Base-by-base conservation (phyloP, 495 filamentous ascomycete species). In the Aspergillus kassunensis region DNA sequence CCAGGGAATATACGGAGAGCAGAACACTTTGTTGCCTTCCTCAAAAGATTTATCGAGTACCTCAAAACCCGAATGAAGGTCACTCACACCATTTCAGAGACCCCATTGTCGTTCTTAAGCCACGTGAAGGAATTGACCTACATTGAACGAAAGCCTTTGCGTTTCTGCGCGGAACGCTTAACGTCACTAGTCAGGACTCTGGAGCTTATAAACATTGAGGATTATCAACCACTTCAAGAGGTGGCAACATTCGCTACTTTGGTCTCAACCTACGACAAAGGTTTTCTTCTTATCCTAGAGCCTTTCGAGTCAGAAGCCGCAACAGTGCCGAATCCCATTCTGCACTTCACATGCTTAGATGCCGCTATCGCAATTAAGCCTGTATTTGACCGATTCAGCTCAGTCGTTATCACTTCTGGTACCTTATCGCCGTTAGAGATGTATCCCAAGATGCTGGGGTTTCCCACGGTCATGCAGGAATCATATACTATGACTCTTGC, bases 51-150 rank as follows among this genome's bases (percentile, higher is more conserved):
- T 64, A 88, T 99, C 50, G 95, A 99, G 65, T 99, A 99, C 60
- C 80, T 99, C 48, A 97, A 95, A 77, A 97, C 93, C 1, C 83
- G 95, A 46, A 97, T 99, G 93, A 96, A 96, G 75, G 92, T 97
- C 18, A 82, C 91, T 1, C 89, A 96, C 62, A 92, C 96, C 51
- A 96, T 97, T 44, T 96, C 91, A 19, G 95, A 99, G 67, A 97
- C 93, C 1, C 93, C 93, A 0, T 85, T 87, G 2, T 96, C 91
- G 0, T 99, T 99, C 71, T 76, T 99, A 8, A 82, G 85, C 15
- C 93, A 99, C 72, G 75, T 97, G 10, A 95, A 91, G 61, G 93
- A 99, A 46, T 80, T 95, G 23, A 97, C 95, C 1, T 97, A 91
- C 61, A 99, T 99, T 60, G 93, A 99, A 64, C 89, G 88, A 66